Evolutionary conservation across 495 filamentous ascomycete species (phyloP).

Genomic region (Staphylotrichum tortipilum): DNA sequence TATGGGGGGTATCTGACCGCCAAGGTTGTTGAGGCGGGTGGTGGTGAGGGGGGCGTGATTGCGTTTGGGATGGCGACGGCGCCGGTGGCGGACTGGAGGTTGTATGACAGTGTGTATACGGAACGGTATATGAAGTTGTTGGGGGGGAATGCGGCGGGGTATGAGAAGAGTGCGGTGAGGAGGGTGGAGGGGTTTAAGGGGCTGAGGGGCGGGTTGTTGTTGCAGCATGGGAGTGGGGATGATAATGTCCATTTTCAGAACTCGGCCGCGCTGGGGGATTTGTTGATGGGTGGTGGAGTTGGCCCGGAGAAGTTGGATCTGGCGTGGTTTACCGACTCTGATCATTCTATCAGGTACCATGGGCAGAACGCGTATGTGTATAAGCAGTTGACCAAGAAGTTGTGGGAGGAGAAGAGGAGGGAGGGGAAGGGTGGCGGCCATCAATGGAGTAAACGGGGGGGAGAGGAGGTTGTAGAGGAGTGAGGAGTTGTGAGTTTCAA

Average conservation of each 20-base stretch:
- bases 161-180: slow-evolving; percentile 37
- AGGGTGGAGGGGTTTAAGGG: slow-evolving; percentile 43
- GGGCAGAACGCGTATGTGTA: slow-evolving; percentile 39
- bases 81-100: slow-evolving; percentile 50
- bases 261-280: slow-evolving; percentile 42
- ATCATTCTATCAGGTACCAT: slow-evolving; percentile 44
- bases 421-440: slow-evolving; percentile 2
- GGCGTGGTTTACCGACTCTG: slow-evolving; percentile 46
- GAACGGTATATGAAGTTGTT: slow-evolving; percentile 57
- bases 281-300: slow-evolving; percentile 40
- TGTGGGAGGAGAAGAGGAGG: slow-evolving; percentile 22
- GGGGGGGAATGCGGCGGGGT: slow-evolving; percentile 39
- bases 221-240: slow-evolving; percentile 50
- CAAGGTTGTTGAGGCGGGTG: slow-evolving; percentile 46
- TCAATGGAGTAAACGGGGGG: slow-evolving; percentile 17
- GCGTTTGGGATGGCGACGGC: slow-evolving; percentile 45
- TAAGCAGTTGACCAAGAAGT: slow-evolving; percentile 39
- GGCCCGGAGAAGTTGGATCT: slow-evolving; percentile 44
- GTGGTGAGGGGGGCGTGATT: slow-evolving; percentile 45
- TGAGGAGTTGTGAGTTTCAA: too few species aligned
- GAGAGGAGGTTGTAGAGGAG: neutral
- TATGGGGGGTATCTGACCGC: slow-evolving; percentile 51
- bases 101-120: slow-evolving; percentile 57
- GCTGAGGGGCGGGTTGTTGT: slow-evolving; percentile 41
- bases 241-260: slow-evolving; percentile 58